phyloP scores from a whole-genome alignment of 108 stramenopile species.

The Cyclotella sp. region DNA sequence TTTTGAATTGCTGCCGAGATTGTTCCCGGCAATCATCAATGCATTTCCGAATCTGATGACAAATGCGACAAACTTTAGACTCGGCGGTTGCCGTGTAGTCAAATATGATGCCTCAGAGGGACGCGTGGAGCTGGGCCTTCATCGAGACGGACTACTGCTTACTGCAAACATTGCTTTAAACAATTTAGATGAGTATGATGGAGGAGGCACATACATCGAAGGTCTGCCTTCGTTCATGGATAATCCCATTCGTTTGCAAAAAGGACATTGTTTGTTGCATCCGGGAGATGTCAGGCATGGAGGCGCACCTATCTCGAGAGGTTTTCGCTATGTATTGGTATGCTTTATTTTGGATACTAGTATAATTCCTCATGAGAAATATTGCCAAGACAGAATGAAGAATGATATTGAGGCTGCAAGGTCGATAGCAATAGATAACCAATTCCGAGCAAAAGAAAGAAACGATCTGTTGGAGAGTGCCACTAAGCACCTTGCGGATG shows the following conservation, averaged over 20 bases:
- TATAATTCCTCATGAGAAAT: slow-evolving; percentile 47
- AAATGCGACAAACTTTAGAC: slow-evolving; percentile 29
- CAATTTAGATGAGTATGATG: slow-evolving; percentile 34
- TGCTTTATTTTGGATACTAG: slow-evolving; percentile 41
- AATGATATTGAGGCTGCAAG: slow-evolving; percentile 34
- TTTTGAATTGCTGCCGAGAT: slow-evolving; percentile 39
- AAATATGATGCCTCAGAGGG: slow-evolving; percentile 49
- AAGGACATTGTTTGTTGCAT: slow-evolving; percentile 35
- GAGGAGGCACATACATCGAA: slow-evolving; percentile 41
- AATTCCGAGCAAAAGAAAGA: slow-evolving; percentile 19
- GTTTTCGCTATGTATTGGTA: slow-evolving; percentile 44
- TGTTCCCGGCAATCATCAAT: slow-evolving; percentile 33
- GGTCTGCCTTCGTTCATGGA: slow-evolving; percentile 20
- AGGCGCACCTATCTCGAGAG: slow-evolving; percentile 43
- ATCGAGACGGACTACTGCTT: slow-evolving; percentile 46
- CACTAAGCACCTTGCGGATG: slow-evolving; percentile 46
- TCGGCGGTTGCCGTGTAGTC: slow-evolving; percentile 45
- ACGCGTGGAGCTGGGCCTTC: slow-evolving; percentile 40
- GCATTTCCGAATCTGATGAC: slow-evolving; percentile 27
- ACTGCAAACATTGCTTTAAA: slow-evolving; percentile 54
- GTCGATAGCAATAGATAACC: slow-evolving; percentile 28
- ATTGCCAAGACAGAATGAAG: slow-evolving; percentile 49
- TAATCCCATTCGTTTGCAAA: slow-evolving; percentile 33
- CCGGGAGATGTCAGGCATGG: slow-evolving; percentile 51
- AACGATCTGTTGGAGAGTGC: slow-evolving; percentile 25